Base-by-base conservation (phyloP, 768 basidiomycete genomes). In the Kwoniella newhampshirensis region DNA sequence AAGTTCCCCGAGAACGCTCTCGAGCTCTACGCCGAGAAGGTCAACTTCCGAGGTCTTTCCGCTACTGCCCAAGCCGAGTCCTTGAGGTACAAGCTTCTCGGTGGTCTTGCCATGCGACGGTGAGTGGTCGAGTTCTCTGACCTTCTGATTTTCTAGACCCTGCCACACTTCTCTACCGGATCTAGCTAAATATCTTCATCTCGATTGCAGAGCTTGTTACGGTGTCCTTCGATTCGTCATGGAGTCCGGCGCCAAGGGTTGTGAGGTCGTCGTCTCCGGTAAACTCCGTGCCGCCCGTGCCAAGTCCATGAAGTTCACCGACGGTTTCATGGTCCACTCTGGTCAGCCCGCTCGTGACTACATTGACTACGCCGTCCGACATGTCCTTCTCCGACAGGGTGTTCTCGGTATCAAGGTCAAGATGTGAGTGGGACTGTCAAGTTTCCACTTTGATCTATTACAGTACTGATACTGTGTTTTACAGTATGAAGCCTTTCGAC, bases 151-250 rank as follows among this genome's bases (percentile, higher is more conserved):
- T n/a, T n/a, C n/a, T n/a, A n/a, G n/a, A n/a, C n/a, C n/a, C n/a
- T n/a, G n/a, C n/a, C n/a, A n/a, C n/a, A n/a, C n/a, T n/a, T n/a
- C n/a, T n/a, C n/a, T n/a, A n/a, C n/a, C n/a, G n/a, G n/a, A n/a
- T n/a, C n/a, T n/a, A 1, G 12, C 37, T 25, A n/a, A 37, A 37
- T 9, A n/a, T 9, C n/a, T 37, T 37, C 36, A 52, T 21, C 9
- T 36, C 9, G 23, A 6, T 6, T 30, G 8, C 65, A 91, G 90
- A 75, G 91, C 91, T 45, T 97, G 94, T 82, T 99, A 98, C 78
- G 96, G 96, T 87, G 96, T 99, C 73, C 91, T 99, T 75, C 91
- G 96, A 75, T 99, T 97, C 82, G 92, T 99, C 70, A 99, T 99
- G 96, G 96, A 99, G 81, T 97, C 94, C 57, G 90, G 90, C 70